Evolutionary conservation across 768 basidiomycete species (phyloP).

Genomic region (Chiua virens): DNA sequence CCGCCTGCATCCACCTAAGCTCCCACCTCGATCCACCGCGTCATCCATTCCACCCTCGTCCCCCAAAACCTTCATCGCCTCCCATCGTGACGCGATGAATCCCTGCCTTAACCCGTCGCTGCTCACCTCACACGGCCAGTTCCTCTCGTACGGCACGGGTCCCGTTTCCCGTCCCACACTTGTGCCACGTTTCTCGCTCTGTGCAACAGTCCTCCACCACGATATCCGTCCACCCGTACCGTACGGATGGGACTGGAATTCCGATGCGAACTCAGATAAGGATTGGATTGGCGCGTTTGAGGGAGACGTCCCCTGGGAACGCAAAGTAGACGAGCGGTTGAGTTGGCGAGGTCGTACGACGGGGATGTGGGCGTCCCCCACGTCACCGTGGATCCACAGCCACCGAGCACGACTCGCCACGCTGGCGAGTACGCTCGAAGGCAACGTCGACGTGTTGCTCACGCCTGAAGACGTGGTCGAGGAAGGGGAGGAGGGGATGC

Average conservation of each 20-base stretch:
- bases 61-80: constrained; percentile 32
- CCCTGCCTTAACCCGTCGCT: constrained; percentile 38
- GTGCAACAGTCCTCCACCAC: no score
- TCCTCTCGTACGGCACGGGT: constrained; percentile 47
- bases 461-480: no score
- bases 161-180: constrained; percentile 29
- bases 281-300: constrained; percentile 33
- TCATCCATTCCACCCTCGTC: neutral
- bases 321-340: constrained; percentile 59
- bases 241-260: constrained; percentile 48
- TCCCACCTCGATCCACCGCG: neutral
- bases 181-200: no score
- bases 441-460: constrained; percentile 41
- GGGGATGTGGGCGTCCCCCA: no score
- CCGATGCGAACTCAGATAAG: constrained; percentile 8
- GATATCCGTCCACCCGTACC: constrained; percentile 32
- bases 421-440: constrained; percentile 24
- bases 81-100: constrained; percentile 28
- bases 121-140: constrained; percentile 48
- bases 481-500: no score
- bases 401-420: constrained; percentile 8
- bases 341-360: constrained; percentile 48
- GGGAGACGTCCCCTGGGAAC: constrained; percentile 60
- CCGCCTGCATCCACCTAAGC: constrained; percentile 25
- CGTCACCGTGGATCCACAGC: no score